phyloP scores from a whole-genome alignment of 1,284 basidiomycete species.

The Vanrija sp. region DNA sequence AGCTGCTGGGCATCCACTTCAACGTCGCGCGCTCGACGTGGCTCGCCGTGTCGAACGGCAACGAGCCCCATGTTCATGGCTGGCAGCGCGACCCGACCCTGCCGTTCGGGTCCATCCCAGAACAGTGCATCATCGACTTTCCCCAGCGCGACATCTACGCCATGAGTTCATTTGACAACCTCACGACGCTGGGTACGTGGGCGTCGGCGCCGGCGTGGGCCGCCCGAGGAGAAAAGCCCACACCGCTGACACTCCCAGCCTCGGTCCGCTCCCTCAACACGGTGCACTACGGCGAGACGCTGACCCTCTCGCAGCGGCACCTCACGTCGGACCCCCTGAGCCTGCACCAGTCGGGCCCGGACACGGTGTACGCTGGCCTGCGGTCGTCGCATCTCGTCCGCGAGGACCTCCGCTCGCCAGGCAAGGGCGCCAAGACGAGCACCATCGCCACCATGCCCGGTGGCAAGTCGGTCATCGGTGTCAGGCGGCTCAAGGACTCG shows the following conservation, averaged over 20 bases:
- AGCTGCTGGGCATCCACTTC: constrained; percentile 33
- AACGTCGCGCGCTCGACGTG: constrained; percentile 31
- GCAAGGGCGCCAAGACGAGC: constrained; percentile 1
- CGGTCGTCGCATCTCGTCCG: constrained; percentile 16
- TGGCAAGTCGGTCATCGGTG: constrained; percentile 33
- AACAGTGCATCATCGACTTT: constrained; percentile 26
- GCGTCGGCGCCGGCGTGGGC: not conserved
- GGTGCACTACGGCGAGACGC: constrained; percentile 10
- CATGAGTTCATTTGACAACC: constrained; percentile 32
- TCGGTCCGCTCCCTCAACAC: constrained; percentile 15
- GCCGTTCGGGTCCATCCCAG: not conserved
- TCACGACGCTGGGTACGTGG: constrained; percentile 25
- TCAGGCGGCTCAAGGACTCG: constrained; percentile 34
- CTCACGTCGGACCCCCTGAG: constrained; percentile 30
- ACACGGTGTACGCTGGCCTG: constrained; percentile 31
- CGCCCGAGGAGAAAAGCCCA: too few relatives aligned
- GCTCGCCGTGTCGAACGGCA: constrained; percentile 23
- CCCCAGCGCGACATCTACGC: constrained; percentile 29
- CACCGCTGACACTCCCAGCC: constrained; percentile 9
- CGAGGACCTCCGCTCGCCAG: constrained; percentile 30
- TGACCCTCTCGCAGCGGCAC: constrained; percentile 14
- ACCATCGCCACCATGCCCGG: constrained; percentile 14
- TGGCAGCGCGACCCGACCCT: constrained; percentile 26
- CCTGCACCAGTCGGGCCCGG: constrained; percentile 29
- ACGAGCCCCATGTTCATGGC: constrained; percentile 35